Evolutionary conservation across 768 basidiomycete genomes (phyloP).

Genomic region (Tricholoma flavovirens): DNA sequence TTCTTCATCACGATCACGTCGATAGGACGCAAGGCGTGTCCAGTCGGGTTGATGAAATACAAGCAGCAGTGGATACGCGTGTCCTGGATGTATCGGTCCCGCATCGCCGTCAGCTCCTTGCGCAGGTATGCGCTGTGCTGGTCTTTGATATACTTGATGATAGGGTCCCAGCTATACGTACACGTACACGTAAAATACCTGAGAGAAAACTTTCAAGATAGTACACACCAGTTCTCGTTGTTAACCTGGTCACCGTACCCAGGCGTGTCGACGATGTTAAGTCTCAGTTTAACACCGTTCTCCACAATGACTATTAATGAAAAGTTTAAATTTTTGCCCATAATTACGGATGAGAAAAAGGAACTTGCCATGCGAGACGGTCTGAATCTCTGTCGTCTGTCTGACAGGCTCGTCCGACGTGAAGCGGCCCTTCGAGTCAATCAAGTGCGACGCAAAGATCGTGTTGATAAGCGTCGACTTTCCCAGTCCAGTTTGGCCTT

Average conservation of each 20-base stretch:
- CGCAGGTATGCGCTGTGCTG: slow-evolving; percentile 98
- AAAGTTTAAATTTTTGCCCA: not conserved
- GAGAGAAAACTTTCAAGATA: not conserved
- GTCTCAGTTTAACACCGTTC: slow-evolving; percentile 87
- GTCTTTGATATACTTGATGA: slow-evolving; percentile 99
- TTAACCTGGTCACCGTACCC: slow-evolving; percentile 98
- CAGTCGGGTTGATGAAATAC: slow-evolving; percentile 99
- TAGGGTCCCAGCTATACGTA: slow-evolving; percentile 88
- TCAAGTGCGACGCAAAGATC: slow-evolving; percentile 96
- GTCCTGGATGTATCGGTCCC: slow-evolving; percentile 97
- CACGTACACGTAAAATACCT: not conserved
- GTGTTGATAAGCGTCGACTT: slow-evolving; percentile 99
- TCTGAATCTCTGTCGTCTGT: slow-evolving; percentile 96
- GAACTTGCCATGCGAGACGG: slow-evolving; percentile 82
- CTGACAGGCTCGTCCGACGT: slow-evolving; percentile 84
- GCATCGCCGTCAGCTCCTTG: slow-evolving; percentile 98
- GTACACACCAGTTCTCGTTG: slow-evolving; percentile 93
- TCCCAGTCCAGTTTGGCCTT: slow-evolving; percentile 95
- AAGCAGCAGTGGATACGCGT: slow-evolving; percentile 97
- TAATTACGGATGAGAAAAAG: slow-evolving; percentile 6
- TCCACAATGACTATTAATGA: slow-evolving; percentile 76
- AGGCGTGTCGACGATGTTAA: slow-evolving; percentile 99
- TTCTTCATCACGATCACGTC: slow-evolving; percentile 99
- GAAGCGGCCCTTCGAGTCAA: slow-evolving; percentile 94
- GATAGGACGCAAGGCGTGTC: slow-evolving; percentile 92